Percentiles rank a stretch among this genome's conserved stretches.
Evolutionary conservation across 768 basidiomycete species (phyloP).

Genomic region (Agrocybe chaxingu): DNA sequence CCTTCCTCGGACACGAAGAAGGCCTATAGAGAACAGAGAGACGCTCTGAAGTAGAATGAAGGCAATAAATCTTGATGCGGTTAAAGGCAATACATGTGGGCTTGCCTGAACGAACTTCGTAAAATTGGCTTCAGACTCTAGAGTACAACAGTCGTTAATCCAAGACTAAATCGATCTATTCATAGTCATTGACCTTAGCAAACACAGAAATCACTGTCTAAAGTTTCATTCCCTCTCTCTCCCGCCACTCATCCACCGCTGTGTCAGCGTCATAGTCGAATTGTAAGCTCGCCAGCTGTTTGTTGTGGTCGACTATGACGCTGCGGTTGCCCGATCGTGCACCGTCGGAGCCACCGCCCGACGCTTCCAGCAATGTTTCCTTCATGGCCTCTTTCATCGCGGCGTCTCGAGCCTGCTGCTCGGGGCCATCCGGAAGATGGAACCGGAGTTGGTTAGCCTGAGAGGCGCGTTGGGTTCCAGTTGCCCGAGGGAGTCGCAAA

Average conservation of each 20-base stretch:
- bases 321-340: slow-evolving; percentile 22
- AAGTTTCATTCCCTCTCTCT: too few relatives aligned
- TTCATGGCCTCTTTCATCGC: slow-evolving; percentile 50
- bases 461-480: slow-evolving; percentile 45
- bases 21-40: too few relatives aligned
- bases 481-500: slow-evolving; percentile 48
- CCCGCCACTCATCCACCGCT: slow-evolving; percentile 44
- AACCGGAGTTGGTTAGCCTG: slow-evolving; percentile 51
- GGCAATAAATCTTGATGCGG: too few relatives aligned
- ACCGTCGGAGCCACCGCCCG: background rate
- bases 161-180: too few relatives aligned
- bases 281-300: slow-evolving; percentile 38
- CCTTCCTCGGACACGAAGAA: too few relatives aligned
- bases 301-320: slow-evolving; percentile 58
- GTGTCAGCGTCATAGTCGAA: slow-evolving; percentile 57
- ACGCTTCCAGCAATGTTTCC: slow-evolving; percentile 25
- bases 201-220: too few relatives aligned
- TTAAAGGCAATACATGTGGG: too few relatives aligned
- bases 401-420: slow-evolving; percentile 47
- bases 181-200: too few relatives aligned
- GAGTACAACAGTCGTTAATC: too few relatives aligned
- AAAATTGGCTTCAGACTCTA: too few relatives aligned
- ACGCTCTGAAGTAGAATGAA: too few relatives aligned
- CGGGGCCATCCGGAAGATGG: slow-evolving; percentile 57
- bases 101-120: too few relatives aligned